phyloP scores from a whole-genome alignment of 192 early-diverging fungal species.

The Coemansia sp. region DNA sequence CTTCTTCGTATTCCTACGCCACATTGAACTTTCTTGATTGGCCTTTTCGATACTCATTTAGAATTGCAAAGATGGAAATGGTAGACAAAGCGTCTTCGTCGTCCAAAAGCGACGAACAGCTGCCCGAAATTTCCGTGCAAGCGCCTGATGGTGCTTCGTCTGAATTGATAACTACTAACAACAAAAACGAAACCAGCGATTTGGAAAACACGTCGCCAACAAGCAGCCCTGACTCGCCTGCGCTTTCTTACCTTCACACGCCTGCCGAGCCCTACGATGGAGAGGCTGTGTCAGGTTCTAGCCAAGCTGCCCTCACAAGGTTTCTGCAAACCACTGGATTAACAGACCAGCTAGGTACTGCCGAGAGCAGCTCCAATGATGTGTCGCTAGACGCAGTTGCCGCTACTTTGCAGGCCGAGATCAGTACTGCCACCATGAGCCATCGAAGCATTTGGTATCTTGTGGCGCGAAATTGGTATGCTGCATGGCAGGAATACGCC shows the following conservation, averaged over 20 bases:
- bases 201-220: neutral
- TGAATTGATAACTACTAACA: neutral
- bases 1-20: neutral
- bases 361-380: neutral
- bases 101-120: neutral
- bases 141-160: neutral
- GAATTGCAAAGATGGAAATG: neutral
- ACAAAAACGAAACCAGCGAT: neutral
- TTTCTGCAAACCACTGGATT: neutral
- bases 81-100: neutral
- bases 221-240: neutral
- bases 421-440: slow-evolving; percentile 23
- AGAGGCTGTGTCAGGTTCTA: slow-evolving; percentile 2
- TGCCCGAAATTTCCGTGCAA: neutral
- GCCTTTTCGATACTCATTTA: neutral
- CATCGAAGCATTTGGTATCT: slow-evolving; percentile 56
- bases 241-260: slow-evolving; percentile 32
- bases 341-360: neutral
- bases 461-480: slow-evolving; percentile 49
- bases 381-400: slow-evolving; percentile 13
- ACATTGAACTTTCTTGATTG: neutral
- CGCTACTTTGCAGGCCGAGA: slow-evolving; percentile 19
- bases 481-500: slow-evolving; percentile 47
- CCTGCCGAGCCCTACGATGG: slow-evolving; percentile 38
- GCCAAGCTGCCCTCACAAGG: neutral